Conservation (phyloP, 1,284 basidiomycete species). For the Rhizoctonia solani region DNA sequence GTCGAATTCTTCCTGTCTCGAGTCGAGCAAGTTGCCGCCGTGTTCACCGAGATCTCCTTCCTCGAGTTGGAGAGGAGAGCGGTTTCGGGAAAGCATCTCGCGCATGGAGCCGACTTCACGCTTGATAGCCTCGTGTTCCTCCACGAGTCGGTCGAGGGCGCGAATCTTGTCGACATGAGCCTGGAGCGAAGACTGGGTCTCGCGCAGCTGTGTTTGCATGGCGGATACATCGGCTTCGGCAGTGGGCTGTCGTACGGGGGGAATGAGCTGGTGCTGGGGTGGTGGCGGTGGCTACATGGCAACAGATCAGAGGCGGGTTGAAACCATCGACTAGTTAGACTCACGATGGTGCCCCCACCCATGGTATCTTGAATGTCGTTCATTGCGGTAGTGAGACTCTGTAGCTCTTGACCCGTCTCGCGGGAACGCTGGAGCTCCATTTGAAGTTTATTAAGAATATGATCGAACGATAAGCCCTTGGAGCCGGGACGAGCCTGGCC, state of each 20-base stretch:
- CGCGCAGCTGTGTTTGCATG: conserved; percentile 81
- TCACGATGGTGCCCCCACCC: conserved; percentile 71
- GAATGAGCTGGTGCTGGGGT: conserved; percentile 63
- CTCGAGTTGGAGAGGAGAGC: conserved; percentile 59
- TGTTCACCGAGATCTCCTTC: conserved; percentile 17
- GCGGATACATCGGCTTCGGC: conserved; percentile 55
- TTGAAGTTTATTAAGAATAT: conserved; percentile 78
- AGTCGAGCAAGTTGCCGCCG: not conserved
- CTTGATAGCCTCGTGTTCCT: conserved; percentile 85
- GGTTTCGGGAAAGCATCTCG: conserved; percentile 69
- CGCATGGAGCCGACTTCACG: conserved; percentile 74
- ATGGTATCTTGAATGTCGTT: conserved; percentile 91
- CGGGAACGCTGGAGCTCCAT: conserved; percentile 92
- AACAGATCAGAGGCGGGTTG: no score
- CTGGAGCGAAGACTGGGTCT: conserved; percentile 81
- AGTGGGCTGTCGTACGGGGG: conserved; percentile 60
- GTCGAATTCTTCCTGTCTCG: conserved; percentile 47
- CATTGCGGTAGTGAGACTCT: conserved; percentile 80
- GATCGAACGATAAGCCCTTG: conserved; percentile 80
- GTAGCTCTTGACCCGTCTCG: conserved; percentile 90
- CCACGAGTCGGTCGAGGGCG: conserved; percentile 66
- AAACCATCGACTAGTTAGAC: conserved; percentile 45
- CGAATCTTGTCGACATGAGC: conserved; percentile 85
- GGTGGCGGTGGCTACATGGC: conserved; percentile 33
- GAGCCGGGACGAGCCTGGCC: conserved; percentile 69